phyloP scores from a whole-genome alignment of 73 alveolate genomes.

The Paraurostyla sp. region DNA sequence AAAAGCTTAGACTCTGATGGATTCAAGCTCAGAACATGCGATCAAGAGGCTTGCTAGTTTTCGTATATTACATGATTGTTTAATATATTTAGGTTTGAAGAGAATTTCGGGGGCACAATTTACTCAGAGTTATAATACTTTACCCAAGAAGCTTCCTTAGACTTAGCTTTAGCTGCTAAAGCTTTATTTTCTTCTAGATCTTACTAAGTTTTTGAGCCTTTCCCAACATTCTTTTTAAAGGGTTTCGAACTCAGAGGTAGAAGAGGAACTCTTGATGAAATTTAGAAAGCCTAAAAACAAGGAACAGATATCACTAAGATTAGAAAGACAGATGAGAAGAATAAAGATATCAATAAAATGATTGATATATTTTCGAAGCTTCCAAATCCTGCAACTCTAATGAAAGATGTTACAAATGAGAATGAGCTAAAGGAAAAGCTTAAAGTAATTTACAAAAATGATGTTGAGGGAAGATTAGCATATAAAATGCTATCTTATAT shows the following conservation, averaged over 20 bases:
- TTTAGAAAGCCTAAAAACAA: constrained; percentile 41
- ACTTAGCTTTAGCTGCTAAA: constrained; percentile 66
- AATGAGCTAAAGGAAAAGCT: constrained; percentile 17
- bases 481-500: constrained; percentile 66
- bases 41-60: constrained; percentile 23
- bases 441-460: constrained; percentile 14
- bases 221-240: constrained; percentile 75
- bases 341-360: constrained; percentile 69
- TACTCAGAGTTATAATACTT: constrained; percentile 59
- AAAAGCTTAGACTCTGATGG: neutral
- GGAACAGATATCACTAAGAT: constrained; percentile 46
- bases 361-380: constrained; percentile 8
- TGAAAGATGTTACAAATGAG: constrained; percentile 40
- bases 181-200: constrained; percentile 67
- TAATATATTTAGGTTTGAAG: constrained; percentile 68
- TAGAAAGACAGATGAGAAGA: constrained; percentile 41
- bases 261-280: constrained; percentile 68
- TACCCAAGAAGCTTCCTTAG: constrained; percentile 30
- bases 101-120: constrained; percentile 67
- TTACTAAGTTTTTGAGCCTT: constrained; percentile 72
- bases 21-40: constrained; percentile 36
- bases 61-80: neutral
- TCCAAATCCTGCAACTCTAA: constrained; percentile 42
- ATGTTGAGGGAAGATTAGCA: neutral
- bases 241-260: constrained; percentile 64